A percentile compares a stretch with the other conserved stretches of the same genome.
Conservation (phyloP, 768 basidiomycete genomes). For the Candolleomyces aberdarensis region DNA sequence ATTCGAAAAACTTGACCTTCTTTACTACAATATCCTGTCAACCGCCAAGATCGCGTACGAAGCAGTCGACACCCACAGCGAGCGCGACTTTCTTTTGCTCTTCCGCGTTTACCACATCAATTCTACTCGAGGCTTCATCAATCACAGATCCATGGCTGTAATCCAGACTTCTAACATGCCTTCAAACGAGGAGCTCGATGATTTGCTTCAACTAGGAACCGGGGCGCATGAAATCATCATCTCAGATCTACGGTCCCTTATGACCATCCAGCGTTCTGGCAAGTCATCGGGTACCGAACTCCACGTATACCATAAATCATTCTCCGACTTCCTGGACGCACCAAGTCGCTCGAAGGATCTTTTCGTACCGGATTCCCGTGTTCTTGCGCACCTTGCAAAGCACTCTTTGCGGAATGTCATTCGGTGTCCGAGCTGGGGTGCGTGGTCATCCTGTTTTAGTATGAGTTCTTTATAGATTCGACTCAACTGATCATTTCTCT, state of each 20-base stretch:
- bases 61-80: background rate
- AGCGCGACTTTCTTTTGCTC: background rate
- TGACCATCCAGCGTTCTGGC: background rate
- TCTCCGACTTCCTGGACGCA: background rate
- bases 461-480: background rate
- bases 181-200: too few relatives aligned
- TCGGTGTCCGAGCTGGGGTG: background rate
- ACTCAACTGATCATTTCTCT: too few relatives aligned
- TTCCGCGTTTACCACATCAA: background rate
- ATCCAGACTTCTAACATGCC: too few relatives aligned
- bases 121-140: too few relatives aligned
- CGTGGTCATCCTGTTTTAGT: background rate
- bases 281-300: background rate
- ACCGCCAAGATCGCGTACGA: background rate
- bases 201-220: background rate
- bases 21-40: slow-evolving; percentile 7
- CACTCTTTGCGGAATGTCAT: background rate
- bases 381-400: background rate
- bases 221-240: background rate
- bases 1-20: slow-evolving; percentile 5
- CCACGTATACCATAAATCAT: background rate
- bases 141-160: too few relatives aligned
- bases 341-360: background rate
- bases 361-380: background rate
- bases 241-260: background rate